Base-by-base conservation (phyloP, 1,284 basidiomycete genomes). In the Wolfiporia cocos region DNA sequence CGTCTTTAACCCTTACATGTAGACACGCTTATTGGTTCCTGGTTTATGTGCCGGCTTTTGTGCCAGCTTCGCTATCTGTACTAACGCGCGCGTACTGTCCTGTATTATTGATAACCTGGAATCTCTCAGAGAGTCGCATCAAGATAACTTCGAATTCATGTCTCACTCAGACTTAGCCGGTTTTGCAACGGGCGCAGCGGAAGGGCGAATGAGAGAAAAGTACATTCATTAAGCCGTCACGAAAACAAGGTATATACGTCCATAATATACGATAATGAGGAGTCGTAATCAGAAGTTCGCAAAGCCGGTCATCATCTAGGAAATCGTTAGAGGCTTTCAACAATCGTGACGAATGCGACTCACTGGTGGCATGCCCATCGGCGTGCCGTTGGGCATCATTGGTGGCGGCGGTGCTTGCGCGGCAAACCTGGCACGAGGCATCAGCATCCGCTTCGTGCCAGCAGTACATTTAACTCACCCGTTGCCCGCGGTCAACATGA, bases 401-500 rank as follows among this genome's bases (percentile, higher is more conserved):
- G 55, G 58, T n/a, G 69, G 67, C 36, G n/a, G n/a, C n/a, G 73
- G 71, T 5, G 58, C 67, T 43, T 74, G 72, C 32, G 54, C 50
- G 11, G 61, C 54, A 55, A 65, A 71, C 37, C 71, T 71, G 49
- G 2, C 9, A 31, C 20, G 31, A 15, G 23, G 5, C n/a, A n/a
- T 17, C 28, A 19, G 17, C 23, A 22, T 17, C 10, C 3, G 29
- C n/a, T 3, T 7, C 14, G 14, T 18, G 17, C 1, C 5, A 22
- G 14, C 9, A 9, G 10, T 19, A 35, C 34, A 35, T 23, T 10
- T 22, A n/a, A 39, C 50, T 31, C 51, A 79, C 76, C 82, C 84
- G 53, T 87, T 86, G 47, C 73, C 74, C 51, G 73, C 69, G 17
- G 86, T 89, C 41, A 89, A 66, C 52, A 86, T 67, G 20, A 83